phyloP scores from a whole-genome alignment of 805 yeast genomes.

The Tetrapisispora phaffii region DNA sequence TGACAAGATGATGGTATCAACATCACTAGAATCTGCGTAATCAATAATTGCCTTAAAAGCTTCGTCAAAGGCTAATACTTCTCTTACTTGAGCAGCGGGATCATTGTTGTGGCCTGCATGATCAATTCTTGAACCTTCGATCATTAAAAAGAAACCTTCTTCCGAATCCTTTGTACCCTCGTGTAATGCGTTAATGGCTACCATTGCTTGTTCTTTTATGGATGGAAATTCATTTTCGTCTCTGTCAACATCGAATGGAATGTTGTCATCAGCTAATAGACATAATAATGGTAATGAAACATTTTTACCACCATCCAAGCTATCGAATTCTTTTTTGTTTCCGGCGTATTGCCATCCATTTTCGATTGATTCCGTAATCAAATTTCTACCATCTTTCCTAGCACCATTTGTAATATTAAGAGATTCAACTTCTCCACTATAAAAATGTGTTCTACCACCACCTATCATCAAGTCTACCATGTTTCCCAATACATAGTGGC shows the following conservation, averaged over 20 bases:
- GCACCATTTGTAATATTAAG: constrained; percentile 37
- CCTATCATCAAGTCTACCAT: constrained; percentile 79
- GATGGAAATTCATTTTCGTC: constrained; percentile 55
- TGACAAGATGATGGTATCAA: constrained; percentile 68
- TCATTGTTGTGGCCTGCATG: constrained; percentile 94
- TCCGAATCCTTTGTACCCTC: constrained; percentile 64
- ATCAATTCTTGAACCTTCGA: constrained; percentile 90
- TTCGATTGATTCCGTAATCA: constrained; percentile 51
- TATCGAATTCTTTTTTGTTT: constrained; percentile 49
- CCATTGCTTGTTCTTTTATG: constrained; percentile 63
- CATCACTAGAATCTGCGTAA: constrained; percentile 56
- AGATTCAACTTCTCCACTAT: constrained; percentile 32
- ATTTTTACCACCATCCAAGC: constrained; percentile 45
- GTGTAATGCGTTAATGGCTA: constrained; percentile 61
- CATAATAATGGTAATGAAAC: constrained; percentile 71
- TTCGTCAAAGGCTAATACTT: constrained; percentile 76
- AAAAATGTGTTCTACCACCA: constrained; percentile 82
- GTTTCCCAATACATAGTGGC: constrained; percentile 69
- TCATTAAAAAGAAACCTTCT: constrained; percentile 73
- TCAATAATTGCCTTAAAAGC: constrained; percentile 68
- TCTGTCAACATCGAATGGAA: constrained; percentile 80
- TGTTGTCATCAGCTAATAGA: constrained; percentile 62
- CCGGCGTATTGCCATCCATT: constrained; percentile 55
- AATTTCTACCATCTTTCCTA: constrained; percentile 59
- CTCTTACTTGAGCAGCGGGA: constrained; percentile 89